A percentile compares a stretch with the other conserved stretches of the same genome.
Evolutionary conservation across 2,329 filamentous ascomycete genomes (phyloP).

Genomic region (Ophiostoma himal-ulmi): DNA sequence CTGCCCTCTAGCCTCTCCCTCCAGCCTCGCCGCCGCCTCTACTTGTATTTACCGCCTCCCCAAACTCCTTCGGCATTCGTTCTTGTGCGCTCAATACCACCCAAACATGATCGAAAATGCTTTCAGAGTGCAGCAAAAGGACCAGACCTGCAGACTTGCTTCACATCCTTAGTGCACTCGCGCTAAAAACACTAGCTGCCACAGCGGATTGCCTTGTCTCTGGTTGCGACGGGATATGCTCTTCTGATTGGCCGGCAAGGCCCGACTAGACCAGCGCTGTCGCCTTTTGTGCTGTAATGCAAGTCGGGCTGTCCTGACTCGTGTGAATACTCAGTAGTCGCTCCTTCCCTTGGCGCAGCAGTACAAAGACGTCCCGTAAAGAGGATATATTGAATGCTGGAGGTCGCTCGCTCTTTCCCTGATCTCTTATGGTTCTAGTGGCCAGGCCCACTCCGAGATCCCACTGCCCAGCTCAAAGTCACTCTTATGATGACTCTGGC

Average conservation of each 20-base stretch:
- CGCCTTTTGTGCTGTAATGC: neutral
- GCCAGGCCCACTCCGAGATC: neutral
- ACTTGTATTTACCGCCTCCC: neutral
- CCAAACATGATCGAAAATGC: neutral
- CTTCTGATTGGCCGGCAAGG: slow-evolving; percentile 11
- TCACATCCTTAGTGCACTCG: slow-evolving; percentile 3
- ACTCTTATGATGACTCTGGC: slow-evolving; percentile 1
- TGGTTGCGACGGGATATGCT: slow-evolving; percentile 14
- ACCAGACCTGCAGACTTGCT: neutral
- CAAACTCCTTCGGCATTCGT: neutral
- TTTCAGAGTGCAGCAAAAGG: neutral
- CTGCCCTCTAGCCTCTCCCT: neutral
- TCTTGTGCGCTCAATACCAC: neutral
- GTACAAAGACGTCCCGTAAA: neutral
- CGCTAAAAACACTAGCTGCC: slow-evolving; percentile 20
- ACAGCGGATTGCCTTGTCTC: slow-evolving; percentile 16
- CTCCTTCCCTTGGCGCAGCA: neutral
- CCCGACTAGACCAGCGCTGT: neutral
- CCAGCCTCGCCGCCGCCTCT: neutral
- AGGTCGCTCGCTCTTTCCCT: neutral
- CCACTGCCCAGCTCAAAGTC: neutral
- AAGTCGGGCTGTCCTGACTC: neutral
- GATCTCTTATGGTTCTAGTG: slow-evolving; percentile 7
- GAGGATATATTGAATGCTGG: neutral
- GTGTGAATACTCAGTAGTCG: neutral